Evolutionary conservation across 805 yeast genomes (phyloP).

Genomic region (Ogataea corticis): DNA sequence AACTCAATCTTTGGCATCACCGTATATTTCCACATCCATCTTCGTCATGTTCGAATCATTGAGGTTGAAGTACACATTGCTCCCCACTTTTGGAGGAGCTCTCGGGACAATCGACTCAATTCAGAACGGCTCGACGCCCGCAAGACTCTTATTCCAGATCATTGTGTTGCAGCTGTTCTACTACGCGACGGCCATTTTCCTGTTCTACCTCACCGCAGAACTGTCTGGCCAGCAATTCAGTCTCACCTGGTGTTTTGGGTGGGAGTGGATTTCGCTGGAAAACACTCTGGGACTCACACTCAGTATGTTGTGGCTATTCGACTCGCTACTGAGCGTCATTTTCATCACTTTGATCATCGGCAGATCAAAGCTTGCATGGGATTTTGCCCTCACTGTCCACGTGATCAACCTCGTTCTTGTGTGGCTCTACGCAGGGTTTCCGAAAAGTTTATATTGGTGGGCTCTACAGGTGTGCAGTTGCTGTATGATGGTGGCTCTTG

Average conservation of each 20-base stretch:
- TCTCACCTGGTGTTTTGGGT: constrained; percentile 73
- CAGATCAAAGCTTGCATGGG: constrained; percentile 92
- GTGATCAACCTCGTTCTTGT: constrained; percentile 72
- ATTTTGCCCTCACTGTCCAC: constrained; percentile 92
- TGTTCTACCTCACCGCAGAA: constrained; percentile 65
- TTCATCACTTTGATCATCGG: constrained; percentile 89
- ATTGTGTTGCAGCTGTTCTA: constrained; percentile 75
- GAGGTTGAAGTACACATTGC: constrained; percentile 12
- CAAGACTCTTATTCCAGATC: constrained; percentile 67
- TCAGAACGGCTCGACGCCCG: constrained; percentile 44
- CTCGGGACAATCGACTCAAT: constrained; percentile 10
- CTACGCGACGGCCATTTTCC: constrained; percentile 66
- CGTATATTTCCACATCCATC: neutral
- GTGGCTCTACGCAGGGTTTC: constrained; percentile 67
- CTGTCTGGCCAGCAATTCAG: constrained; percentile 71
- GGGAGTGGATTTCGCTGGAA: constrained; percentile 71
- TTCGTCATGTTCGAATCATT: constrained; percentile 17
- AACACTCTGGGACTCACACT: constrained; percentile 81
- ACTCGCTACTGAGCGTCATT: constrained; percentile 77
- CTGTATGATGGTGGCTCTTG: constrained; percentile 68
- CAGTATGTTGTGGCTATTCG: constrained; percentile 76
- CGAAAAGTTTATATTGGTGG: constrained; percentile 83
- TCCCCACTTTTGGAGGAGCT: constrained; percentile 15
- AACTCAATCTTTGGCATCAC: neutral
- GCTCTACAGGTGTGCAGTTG: constrained; percentile 68